Base-by-base conservation (phyloP, 1,284 basidiomycete genomes). In the Heterobasidion occidentale region DNA sequence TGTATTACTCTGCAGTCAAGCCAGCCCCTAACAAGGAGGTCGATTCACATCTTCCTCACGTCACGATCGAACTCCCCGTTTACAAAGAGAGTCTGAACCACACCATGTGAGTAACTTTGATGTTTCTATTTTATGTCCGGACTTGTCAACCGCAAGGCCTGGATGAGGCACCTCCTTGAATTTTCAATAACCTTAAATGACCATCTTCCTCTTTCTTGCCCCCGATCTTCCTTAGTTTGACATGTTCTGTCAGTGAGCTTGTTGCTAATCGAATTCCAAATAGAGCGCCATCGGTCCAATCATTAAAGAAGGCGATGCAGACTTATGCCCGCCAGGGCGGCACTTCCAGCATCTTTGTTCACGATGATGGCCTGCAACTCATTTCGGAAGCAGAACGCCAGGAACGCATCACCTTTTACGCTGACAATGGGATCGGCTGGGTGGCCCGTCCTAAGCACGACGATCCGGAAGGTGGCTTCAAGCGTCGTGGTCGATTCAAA, bases 291-390 rank as follows among this genome's bases (percentile, higher is more conserved):
- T 92, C 91, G 1, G 83, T 94, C 46, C 80, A 82, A 60, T 92
- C 87, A 0, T 70, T 94, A 59, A 92, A 94, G 72, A 84, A 83
- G 67, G 91, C 90, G 0, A 92, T 93, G 83, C 88, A 88, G 65
- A 91, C 88, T 1, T 92, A 92, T 65, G 88, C 90, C 19, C 77
- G 88, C 1, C 89, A 92, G 64, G 90, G 89, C 19, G 90, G 90
- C 9, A 86, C 86, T 0, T 89, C 86, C 6, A 71, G 80, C 20
- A 90, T 92, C 63, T 77, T 92, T 56, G 74, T 92, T 17, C 86
- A 89, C 62, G 89, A 92, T 59, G 88, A 92, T 66, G 92, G 91
- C 15, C 52, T 74, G 52, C 72, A 76, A 61, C 69, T 75, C 58
- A 64, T 75, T 62, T 63, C 66, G 3, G 69, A 70, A 49, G 65